Percentiles rank a stretch among this genome's conserved stretches.
These are phyloP conservation scores for Pharnaceum exiguum DNA, from an alignment of 148 eudicot genomes.

Conservation along the genomic window DNA sequence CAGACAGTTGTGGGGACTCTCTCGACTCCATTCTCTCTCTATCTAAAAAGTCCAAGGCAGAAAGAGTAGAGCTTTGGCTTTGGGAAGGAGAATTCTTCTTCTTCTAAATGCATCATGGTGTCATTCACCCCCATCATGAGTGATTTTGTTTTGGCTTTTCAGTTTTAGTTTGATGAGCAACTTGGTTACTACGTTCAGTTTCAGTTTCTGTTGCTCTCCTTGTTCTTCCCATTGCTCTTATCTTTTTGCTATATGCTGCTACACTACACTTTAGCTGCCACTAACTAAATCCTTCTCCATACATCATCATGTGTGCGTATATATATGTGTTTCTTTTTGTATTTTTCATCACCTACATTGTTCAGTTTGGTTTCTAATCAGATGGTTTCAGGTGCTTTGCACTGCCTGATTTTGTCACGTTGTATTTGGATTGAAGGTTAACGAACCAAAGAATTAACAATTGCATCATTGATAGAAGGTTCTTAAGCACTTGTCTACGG, in stretches of 20 bases:
- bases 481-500: too few relatives aligned
- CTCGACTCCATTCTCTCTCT: not conserved
- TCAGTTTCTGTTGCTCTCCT: not conserved
- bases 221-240: not conserved
- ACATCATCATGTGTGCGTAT: constrained; percentile 16
- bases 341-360: too few relatives aligned
- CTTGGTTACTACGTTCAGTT: not conserved
- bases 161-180: not conserved
- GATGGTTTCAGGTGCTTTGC: too few relatives aligned
- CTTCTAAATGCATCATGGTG: not conserved
- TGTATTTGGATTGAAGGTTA: not conserved
- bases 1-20: constrained; percentile 36
- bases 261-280: not conserved
- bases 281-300: not conserved
- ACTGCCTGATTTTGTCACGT: not conserved
- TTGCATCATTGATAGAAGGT: too few relatives aligned
- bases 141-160: not conserved
- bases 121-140: not conserved
- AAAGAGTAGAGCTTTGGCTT: not conserved
- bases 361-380: too few relatives aligned
- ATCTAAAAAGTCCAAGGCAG: not conserved
- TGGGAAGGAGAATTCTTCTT: not conserved
- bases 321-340: too few relatives aligned
- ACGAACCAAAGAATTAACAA: too few relatives aligned
- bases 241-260: constrained; percentile 10